Percentiles rank a stretch among this genome's conserved stretches.
phyloP scores from a whole-genome alignment of 768 basidiomycete species.

The Suillus americanus region DNA sequence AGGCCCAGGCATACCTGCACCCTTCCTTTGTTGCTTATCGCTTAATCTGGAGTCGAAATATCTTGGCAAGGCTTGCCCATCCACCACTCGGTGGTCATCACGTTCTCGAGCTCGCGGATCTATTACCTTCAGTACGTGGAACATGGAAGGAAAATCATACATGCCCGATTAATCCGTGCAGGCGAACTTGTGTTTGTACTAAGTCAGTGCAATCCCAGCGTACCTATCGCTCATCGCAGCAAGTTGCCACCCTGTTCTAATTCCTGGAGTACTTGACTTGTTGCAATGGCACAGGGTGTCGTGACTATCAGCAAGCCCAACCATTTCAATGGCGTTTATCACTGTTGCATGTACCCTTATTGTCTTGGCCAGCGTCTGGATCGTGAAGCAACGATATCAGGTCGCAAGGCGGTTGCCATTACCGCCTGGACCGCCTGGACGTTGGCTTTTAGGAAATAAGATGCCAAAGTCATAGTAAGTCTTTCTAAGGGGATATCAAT shows the following conservation, averaged over 20 bases:
- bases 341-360: neutral
- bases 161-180: neutral
- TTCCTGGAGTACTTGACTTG: too few relatives aligned
- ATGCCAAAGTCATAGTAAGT: constrained; percentile 22
- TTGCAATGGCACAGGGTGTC: neutral
- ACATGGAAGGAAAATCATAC: neutral
- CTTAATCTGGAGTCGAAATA: too few relatives aligned
- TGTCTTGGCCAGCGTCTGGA: neutral
- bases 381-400: neutral
- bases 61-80: too few relatives aligned
- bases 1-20: too few relatives aligned
- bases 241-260: too few relatives aligned
- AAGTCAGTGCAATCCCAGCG: neutral
- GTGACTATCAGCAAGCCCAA: neutral
- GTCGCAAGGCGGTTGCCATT: constrained; percentile 10
- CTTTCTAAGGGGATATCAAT: constrained; percentile 11
- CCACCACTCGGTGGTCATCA: neutral
- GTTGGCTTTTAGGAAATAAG: constrained; percentile 23
- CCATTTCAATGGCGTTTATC: neutral
- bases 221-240: neutral
- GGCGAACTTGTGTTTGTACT: neutral
- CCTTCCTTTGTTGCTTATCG: too few relatives aligned
- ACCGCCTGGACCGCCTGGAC: constrained; percentile 26
- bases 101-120: neutral
- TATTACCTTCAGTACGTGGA: neutral